Conservation (phyloP, 495 filamentous ascomycete genomes). For the Chaetomium tenue region DNA sequence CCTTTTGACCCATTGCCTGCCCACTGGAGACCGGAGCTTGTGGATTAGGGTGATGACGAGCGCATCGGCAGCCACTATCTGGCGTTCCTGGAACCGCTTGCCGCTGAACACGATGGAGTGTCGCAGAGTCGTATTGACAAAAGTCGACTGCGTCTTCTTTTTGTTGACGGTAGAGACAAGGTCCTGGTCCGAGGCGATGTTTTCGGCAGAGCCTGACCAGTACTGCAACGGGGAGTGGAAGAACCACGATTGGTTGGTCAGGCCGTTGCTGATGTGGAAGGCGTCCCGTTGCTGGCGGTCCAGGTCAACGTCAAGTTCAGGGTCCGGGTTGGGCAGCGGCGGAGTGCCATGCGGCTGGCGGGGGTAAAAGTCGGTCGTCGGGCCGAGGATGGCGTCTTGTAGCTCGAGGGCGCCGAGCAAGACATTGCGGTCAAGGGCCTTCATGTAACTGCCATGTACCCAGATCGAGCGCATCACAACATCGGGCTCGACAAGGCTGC, state of each 20-base stretch:
- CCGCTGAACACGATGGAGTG: conserved; percentile 74
- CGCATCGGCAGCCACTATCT: conserved; percentile 64
- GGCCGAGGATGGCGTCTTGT: conserved; percentile 58
- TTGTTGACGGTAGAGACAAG: conserved; percentile 64
- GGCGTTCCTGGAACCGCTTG: conserved; percentile 61
- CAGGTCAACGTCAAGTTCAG: conserved; percentile 32
- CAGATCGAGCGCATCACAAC: conserved; percentile 59
- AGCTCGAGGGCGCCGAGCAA: conserved; percentile 61
- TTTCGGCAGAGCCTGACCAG: conserved; percentile 62
- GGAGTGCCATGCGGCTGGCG: conserved; percentile 29
- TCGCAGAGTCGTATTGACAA: conserved; percentile 65
- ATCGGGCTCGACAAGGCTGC: conserved; percentile 43
- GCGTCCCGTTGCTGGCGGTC: conserved; percentile 46
- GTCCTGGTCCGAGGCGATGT: conserved; percentile 56
- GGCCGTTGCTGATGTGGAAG: conserved; percentile 51
- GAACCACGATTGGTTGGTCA: conserved; percentile 57
- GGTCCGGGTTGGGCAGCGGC: conserved; percentile 18
- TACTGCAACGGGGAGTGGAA: conserved; percentile 74
- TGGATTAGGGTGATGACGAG: conserved; percentile 72
- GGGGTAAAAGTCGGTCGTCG: conserved; percentile 52
- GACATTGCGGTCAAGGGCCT: conserved; percentile 60
- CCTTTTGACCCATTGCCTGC: conserved; percentile 57
- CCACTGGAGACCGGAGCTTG: conserved; percentile 55
- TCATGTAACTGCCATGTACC: conserved; percentile 66
- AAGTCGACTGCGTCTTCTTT: conserved; percentile 51